Base-by-base conservation (phyloP, 495 filamentous ascomycete genomes). In the Podospora bellae-mahoneyi region DNA sequence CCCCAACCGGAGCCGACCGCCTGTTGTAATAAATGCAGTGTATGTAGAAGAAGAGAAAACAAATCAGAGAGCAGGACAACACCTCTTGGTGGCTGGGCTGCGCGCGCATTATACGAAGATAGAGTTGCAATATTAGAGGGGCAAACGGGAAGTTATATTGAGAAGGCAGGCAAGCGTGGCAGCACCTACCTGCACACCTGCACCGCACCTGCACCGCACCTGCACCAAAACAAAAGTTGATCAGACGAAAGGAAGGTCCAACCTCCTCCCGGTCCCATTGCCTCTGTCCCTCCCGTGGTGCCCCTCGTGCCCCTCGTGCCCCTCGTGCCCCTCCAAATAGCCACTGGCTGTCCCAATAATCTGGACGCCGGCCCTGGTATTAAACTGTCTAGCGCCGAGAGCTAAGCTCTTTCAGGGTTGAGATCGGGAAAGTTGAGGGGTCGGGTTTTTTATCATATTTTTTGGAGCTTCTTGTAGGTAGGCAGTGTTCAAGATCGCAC, bases 71-170 rank as follows among this genome's bases (percentile, higher is more conserved):
- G 39, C 9, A 48, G 39, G 39, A 48, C 39, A 48, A 2, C 39
- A 48, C 39, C 15, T 10, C 39, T 32, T 32, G 9, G 39, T 48
- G 55, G 55, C n/a, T 20, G n/a, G 55, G 55, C 55, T 58, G 55
- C 0, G n/a, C 23, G 55, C 55, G 55, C 55, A 58, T 58, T 58
- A 58, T 58, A 58, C 23, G 39, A 58, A 19, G 18, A 9, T 58
- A 58, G 55, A 58, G 55, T 58, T n/a, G 55, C 18, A 58, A 58
- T 58, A 58, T 20, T 20, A 26, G 55, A 58, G 55, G 55, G 55
- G 55, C 55, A 58, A 58, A 26, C n/a, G 19, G 39, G 39, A 48
- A 48, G 39, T 48, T 48, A 48, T 48, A 48, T 48, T 48, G 39
- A 48, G 39, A 48, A 48, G 39, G 39, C 39, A 48, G 15, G 39